phyloP scores from a whole-genome alignment of 495 filamentous ascomycete genomes.

The Penicillium nucicola region DNA sequence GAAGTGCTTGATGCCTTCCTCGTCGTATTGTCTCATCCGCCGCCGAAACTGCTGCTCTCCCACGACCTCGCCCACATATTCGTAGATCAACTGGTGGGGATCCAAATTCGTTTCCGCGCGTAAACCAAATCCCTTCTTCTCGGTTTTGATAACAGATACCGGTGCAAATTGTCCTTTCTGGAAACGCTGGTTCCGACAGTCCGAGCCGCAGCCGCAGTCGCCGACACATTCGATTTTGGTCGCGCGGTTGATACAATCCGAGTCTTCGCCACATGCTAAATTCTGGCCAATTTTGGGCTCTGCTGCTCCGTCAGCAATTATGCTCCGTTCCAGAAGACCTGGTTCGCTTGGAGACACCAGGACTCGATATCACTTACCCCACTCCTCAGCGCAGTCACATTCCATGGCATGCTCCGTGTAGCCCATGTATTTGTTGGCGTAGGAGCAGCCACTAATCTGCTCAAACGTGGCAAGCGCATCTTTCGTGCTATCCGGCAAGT shows the following conservation, averaged over 20 bases:
- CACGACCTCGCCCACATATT: constrained; percentile 99
- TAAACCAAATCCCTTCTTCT: constrained; percentile 94
- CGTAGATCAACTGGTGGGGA: constrained; percentile 87
- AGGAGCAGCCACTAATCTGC: constrained; percentile 76
- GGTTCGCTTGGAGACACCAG: background rate
- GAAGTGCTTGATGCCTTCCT: constrained; percentile 97
- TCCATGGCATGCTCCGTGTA: constrained; percentile 89
- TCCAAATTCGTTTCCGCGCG: constrained; percentile 74
- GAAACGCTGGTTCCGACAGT: constrained; percentile 94
- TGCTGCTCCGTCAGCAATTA: constrained; percentile 26
- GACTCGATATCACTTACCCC: constrained; percentile 69
- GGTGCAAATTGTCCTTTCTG: constrained; percentile 85
- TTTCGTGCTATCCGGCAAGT: constrained; percentile 69
- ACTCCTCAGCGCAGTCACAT: constrained; percentile 93
- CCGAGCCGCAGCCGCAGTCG: constrained; percentile 78
- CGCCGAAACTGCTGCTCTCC: constrained; percentile 82
- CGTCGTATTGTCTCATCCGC: constrained; percentile 87
- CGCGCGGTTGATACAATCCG: constrained; percentile 97
- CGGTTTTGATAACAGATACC: constrained; percentile 93
- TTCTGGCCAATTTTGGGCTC: constrained; percentile 62
- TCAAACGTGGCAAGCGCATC: constrained; percentile 77
- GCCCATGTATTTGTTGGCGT: constrained; percentile 85
- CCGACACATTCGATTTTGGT: constrained; percentile 96
- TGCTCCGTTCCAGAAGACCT: too few relatives aligned
- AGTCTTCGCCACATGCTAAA: constrained; percentile 90